phyloP scores from a whole-genome alignment of 495 filamentous ascomycete genomes.

The Hyphodiscus hymeniophilus region DNA sequence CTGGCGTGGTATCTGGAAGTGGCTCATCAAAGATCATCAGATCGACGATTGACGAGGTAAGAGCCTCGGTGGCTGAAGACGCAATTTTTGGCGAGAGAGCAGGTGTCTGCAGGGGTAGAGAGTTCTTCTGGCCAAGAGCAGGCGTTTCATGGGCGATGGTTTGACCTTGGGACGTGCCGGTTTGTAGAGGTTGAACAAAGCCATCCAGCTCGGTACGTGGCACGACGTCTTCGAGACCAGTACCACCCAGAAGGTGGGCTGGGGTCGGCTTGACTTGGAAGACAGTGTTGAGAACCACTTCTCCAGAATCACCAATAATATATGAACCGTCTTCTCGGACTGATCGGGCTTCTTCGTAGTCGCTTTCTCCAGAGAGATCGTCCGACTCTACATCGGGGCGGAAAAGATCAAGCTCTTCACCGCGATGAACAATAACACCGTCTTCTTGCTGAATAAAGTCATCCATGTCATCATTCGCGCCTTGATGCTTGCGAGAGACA shows the following conservation, averaged over 20 bases:
- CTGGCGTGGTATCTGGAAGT: background rate
- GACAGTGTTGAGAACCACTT: conserved; percentile 4
- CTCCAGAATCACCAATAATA: conserved; percentile 2
- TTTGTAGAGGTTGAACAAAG: conserved; percentile 4
- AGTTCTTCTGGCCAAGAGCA: background rate
- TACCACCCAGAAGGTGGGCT: conserved; percentile 10
- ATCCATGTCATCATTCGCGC: conserved; percentile 3
- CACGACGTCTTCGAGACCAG: conserved; percentile 21
- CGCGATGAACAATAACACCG: conserved; percentile 28
- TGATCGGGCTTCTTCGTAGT: background rate
- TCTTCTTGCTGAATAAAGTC: conserved; percentile 25
- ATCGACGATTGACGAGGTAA: background rate
- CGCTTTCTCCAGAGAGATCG: conserved; percentile 2
- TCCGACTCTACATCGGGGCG: conserved; percentile 10
- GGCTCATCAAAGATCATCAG: background rate
- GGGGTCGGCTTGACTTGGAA: background rate
- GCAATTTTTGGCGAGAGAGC: background rate
- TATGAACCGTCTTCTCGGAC: conserved; percentile 1
- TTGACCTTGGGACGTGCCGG: background rate
- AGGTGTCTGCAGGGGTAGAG: background rate
- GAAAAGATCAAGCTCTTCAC: conserved; percentile 32
- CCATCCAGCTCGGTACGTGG: conserved; percentile 15
- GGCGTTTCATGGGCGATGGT: background rate
- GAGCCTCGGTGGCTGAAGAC: background rate
- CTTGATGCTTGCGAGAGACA: conserved; percentile 3